These are phyloP conservation scores for Euphorbia pulcherrima DNA, from an alignment of 345 rosid genomes.

Conservation along the genomic window DNA sequence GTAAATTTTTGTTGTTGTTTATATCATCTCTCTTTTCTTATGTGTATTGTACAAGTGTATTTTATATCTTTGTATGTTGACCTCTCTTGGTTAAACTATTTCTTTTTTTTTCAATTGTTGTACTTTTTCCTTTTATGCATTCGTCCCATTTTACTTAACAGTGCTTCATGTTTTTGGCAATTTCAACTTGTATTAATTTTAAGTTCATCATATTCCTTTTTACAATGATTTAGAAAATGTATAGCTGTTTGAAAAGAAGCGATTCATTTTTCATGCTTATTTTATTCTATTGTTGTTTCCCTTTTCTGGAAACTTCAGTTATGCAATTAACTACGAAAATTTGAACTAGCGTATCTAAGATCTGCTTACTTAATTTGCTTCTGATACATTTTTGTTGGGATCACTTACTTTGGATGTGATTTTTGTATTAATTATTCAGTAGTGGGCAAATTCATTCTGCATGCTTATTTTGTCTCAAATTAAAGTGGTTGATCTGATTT, in stretches of 20 bases:
- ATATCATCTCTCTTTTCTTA: background rate
- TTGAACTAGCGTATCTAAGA: background rate
- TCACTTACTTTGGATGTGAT: background rate
- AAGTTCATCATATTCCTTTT: background rate
- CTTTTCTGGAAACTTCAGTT: background rate
- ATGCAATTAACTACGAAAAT: background rate
- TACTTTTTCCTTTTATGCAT: background rate
- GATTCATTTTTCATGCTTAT: background rate
- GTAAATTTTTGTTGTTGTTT: background rate
- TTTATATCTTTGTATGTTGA: background rate
- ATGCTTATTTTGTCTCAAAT: constrained; percentile 4
- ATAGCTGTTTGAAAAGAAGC: background rate
- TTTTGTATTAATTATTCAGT: background rate
- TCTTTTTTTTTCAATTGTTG: background rate
- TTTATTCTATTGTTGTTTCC: background rate
- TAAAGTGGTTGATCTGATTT: background rate
- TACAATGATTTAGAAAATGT: background rate
- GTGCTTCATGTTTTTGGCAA: background rate
- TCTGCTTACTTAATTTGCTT: background rate
- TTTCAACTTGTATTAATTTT: background rate
- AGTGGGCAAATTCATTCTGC: background rate
- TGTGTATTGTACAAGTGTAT: background rate
- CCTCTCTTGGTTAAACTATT: background rate
- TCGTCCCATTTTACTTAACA: background rate
- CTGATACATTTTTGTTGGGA: background rate